Conservation (phyloP, 805 yeast genomes). For the Lipomyces orientalis region DNA sequence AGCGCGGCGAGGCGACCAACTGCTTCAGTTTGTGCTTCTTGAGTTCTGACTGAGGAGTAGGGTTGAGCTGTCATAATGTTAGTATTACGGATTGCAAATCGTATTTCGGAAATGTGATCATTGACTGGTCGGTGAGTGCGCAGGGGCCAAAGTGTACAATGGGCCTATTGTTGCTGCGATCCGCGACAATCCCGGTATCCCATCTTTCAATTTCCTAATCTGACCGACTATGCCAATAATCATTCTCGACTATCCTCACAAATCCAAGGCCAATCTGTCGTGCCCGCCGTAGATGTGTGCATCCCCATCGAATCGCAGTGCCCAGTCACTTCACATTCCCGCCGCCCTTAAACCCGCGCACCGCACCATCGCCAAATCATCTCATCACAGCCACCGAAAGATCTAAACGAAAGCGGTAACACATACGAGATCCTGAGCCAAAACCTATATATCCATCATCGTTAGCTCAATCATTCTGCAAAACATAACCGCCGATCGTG, state of each 20-base stretch:
- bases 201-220: no score
- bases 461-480: constrained; percentile 17
- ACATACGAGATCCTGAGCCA: constrained; percentile 43
- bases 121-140: background rate
- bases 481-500: no score
- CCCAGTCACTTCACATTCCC: background rate
- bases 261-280: background rate
- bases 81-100: background rate
- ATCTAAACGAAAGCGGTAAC: background rate
- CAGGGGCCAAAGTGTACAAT: background rate
- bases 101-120: background rate
- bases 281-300: background rate
- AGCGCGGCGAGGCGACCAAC: constrained; percentile 97
- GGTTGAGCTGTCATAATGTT: constrained; percentile 63
- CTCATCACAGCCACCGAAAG: background rate
- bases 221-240: background rate
- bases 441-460: constrained; percentile 32
- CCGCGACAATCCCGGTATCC: no score
- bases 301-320: background rate
- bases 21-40: constrained; percentile 96
- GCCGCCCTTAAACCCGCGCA: background rate
- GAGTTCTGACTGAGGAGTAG: constrained; percentile 95
- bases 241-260: background rate
- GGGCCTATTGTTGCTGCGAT: no score
- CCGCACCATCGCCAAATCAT: background rate